A percentile compares a stretch with the other conserved stretches of the same genome.
Evolutionary conservation across 352 stramenopile genomes (phyloP).

Genomic region (Phytopythium kandeliae): DNA sequence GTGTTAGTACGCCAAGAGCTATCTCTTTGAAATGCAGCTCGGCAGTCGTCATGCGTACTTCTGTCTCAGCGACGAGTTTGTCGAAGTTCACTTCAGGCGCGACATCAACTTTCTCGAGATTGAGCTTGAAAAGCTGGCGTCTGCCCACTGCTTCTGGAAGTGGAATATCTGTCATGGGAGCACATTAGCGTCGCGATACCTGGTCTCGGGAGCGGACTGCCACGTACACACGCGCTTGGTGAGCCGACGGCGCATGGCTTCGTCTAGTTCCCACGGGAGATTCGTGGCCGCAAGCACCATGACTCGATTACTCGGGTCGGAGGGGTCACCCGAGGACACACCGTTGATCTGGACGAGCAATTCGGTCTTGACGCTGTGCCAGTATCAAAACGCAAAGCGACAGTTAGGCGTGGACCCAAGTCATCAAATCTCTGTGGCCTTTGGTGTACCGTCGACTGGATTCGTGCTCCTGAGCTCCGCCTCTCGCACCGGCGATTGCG

Average conservation of each 20-base stretch:
- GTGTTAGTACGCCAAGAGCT: not conserved
- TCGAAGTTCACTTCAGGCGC: conserved; percentile 74
- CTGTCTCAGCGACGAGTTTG: conserved; percentile 55
- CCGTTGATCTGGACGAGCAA: conserved; percentile 98
- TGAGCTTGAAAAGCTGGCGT: conserved; percentile 70
- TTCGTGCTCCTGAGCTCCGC: conserved; percentile 78
- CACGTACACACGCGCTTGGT: conserved; percentile 91
- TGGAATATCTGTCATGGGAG: conserved; percentile 27
- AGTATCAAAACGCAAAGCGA: too few species aligned
- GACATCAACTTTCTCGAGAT: conserved; percentile 72
- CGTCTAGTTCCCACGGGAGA: conserved; percentile 95
- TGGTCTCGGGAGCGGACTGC: not conserved
- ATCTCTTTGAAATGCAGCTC: not conserved
- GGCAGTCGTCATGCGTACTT: conserved; percentile 31
- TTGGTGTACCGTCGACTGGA: conserved; percentile 57
- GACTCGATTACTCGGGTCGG: conserved; percentile 37
- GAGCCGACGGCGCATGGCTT: conserved; percentile 92
- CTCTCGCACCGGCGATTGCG: conserved; percentile 78
- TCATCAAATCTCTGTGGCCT: not conserved
- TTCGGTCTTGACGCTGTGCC: conserved; percentile 93
- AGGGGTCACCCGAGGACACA: conserved; percentile 54
- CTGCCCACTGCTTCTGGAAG: conserved; percentile 49
- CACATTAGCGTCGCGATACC: not conserved
- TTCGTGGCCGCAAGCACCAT: conserved; percentile 96
- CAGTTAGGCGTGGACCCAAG: not conserved